Evolutionary conservation across 805 yeast species (phyloP).

Genomic region (Candida silvicultrix): DNA sequence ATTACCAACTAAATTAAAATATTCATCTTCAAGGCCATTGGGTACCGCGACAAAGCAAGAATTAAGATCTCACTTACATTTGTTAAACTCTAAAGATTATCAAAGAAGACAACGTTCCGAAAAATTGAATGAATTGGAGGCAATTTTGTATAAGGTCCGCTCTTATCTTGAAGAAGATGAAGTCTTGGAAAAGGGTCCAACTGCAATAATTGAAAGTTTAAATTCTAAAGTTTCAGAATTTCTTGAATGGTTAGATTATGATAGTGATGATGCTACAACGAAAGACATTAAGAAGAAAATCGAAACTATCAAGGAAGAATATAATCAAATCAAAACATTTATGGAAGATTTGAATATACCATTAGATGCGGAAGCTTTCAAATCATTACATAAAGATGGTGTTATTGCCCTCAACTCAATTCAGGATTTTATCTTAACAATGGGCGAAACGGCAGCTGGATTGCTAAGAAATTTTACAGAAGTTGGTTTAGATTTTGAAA

Average conservation of each 20-base stretch:
- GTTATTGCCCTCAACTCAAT: slow-evolving; percentile 32
- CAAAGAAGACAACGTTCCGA: slow-evolving; percentile 50
- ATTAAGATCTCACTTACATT: slow-evolving; percentile 41
- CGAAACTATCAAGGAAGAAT: slow-evolving; percentile 18
- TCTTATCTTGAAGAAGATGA: slow-evolving; percentile 49
- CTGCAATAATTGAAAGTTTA: slow-evolving; percentile 30
- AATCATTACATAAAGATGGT: slow-evolving; percentile 36
- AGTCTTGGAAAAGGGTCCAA: slow-evolving; percentile 34
- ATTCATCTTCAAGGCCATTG: slow-evolving; percentile 40
- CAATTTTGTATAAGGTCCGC: slow-evolving; percentile 64
- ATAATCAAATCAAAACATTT: slow-evolving; percentile 29
- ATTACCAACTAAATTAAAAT: slow-evolving; percentile 23
- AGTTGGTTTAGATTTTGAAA: slow-evolving; percentile 43
- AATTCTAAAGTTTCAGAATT: slow-evolving; percentile 35
- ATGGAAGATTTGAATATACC: slow-evolving; percentile 39
- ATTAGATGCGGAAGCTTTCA: slow-evolving; percentile 39
- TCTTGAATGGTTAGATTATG: slow-evolving; percentile 77
- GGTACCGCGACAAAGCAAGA: slow-evolving; percentile 40
- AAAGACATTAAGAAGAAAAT: slow-evolving; percentile 32
- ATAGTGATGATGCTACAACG: slow-evolving; percentile 44
- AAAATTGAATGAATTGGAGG: slow-evolving; percentile 64
- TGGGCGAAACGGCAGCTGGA: slow-evolving; percentile 38
- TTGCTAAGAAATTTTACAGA: slow-evolving; percentile 37
- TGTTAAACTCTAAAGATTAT: slow-evolving; percentile 48
- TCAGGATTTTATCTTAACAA: slow-evolving; percentile 36